These are phyloP conservation scores for Fragaria ananassa DNA, from an alignment of 306 rosid species.

Conservation along the genomic window DNA sequence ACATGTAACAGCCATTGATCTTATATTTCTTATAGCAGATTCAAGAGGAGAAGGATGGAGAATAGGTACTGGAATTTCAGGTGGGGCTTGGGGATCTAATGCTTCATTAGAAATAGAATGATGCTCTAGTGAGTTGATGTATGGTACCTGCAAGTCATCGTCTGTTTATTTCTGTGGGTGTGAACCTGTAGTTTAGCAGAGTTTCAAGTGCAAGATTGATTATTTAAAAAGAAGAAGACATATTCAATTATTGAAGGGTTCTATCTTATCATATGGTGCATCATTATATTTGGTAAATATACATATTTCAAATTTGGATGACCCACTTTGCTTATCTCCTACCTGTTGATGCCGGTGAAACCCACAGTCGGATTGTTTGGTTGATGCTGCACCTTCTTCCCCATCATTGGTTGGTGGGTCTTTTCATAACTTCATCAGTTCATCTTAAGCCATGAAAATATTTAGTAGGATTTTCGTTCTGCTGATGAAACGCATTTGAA, in stretches of 20 bases:
- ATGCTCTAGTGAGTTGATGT: not conserved
- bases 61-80: not conserved
- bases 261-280: constrained; percentile 8
- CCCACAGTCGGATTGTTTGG: constrained; percentile 23
- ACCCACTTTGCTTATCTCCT: constrained; percentile 41
- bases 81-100: not conserved
- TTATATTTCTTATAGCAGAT: constrained; percentile 9
- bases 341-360: constrained; percentile 30
- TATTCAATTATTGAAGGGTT: not conserved
- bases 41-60: constrained; percentile 20
- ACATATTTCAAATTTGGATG: not conserved
- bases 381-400: not conserved
- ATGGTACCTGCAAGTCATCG: not conserved
- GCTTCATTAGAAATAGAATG: not conserved
- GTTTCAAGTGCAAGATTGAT: not conserved
- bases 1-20: constrained; percentile 59
- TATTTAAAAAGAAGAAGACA: not conserved
- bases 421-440: constrained; percentile 27
- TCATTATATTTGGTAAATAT: constrained; percentile 4
- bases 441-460: not conserved
- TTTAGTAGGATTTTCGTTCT: not conserved
- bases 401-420: constrained; percentile 31
- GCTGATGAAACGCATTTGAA: too few species aligned
- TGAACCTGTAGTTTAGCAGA: not conserved
- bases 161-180: not conserved